These are phyloP conservation scores for Mycena vitilis DNA, from an alignment of 768 basidiomycete species.

Conservation along the genomic window DNA sequence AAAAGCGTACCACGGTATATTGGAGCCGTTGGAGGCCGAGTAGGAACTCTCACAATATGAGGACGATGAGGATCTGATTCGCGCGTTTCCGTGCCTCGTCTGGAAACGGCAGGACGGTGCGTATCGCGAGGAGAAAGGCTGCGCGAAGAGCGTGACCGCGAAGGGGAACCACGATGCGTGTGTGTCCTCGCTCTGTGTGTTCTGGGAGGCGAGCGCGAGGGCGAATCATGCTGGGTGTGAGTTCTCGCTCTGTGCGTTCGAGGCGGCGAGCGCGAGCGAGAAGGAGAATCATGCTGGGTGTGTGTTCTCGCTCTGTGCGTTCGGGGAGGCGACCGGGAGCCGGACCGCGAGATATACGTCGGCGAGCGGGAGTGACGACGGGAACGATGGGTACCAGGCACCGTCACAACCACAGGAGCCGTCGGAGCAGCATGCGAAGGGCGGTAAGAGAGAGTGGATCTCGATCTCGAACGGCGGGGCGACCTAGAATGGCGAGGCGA, in stretches of 20 bases:
- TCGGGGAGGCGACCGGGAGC: slow-evolving; percentile 4
- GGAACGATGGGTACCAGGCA: neutral
- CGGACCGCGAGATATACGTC: slow-evolving; percentile 37
- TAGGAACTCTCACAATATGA: slow-evolving; percentile 29
- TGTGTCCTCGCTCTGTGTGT: neutral
- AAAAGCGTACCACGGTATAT: slow-evolving; percentile 13
- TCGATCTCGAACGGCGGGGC: slow-evolving; percentile 6
- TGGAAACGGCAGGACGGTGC: slow-evolving; percentile 9
- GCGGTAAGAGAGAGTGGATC: slow-evolving; percentile 13
- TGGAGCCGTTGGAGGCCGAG: slow-evolving; percentile 21
- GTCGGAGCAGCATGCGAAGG: slow-evolving; percentile 2
- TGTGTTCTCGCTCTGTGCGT: too few relatives aligned
- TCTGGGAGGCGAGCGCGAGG: neutral
- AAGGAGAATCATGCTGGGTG: too few relatives aligned
- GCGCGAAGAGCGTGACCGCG: slow-evolving; percentile 5
- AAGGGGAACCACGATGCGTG: neutral
- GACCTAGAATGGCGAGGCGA: too few relatives aligned
- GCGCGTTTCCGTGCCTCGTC: neutral
- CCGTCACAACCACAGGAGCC: slow-evolving; percentile 4
- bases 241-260: neutral
- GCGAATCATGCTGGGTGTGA: neutral
- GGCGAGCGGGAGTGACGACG: slow-evolving; percentile 38
- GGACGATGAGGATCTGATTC: slow-evolving; percentile 28
- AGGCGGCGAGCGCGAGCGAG: neutral
- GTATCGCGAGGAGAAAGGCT: too few relatives aligned